These are phyloP conservation scores for Symbiodinium natans DNA, from an alignment of 73 alveolate genomes.

Conservation along the genomic window DNA sequence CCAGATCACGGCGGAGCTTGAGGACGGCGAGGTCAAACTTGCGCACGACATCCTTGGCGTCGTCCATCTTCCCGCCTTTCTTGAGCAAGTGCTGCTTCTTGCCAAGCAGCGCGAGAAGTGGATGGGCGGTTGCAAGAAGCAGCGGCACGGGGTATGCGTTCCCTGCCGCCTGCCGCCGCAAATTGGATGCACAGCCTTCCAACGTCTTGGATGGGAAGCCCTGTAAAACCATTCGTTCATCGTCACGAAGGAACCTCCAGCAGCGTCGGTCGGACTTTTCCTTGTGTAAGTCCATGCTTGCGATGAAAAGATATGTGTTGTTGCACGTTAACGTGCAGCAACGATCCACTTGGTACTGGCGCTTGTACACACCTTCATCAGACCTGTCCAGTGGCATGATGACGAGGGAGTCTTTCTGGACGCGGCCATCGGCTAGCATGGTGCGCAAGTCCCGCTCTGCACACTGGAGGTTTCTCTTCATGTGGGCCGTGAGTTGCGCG, in stretches of 20 bases:
- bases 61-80: neutral
- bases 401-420: neutral
- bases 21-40: too few relatives aligned
- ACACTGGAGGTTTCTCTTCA: neutral
- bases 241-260: neutral
- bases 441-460: neutral
- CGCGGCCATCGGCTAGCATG: neutral
- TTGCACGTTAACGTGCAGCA: neutral
- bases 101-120: neutral
- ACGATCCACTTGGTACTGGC: neutral
- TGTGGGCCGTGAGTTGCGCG: neutral
- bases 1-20: too few relatives aligned
- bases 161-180: neutral
- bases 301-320: neutral
- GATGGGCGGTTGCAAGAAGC: neutral
- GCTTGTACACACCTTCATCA: neutral
- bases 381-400: neutral
- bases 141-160: slow-evolving; percentile 11
- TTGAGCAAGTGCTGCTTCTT: neutral
- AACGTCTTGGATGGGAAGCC: neutral
- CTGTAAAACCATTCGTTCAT: neutral
- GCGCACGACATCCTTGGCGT: too few relatives aligned
- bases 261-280: neutral
- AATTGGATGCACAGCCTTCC: too few relatives aligned
- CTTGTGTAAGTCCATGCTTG: neutral